A percentile compares a stretch with the other conserved stretches of the same genome.
These are phyloP conservation scores for Chenopodium quinoa DNA, from an alignment of 148 eudicot genomes.

Conservation along the genomic window DNA sequence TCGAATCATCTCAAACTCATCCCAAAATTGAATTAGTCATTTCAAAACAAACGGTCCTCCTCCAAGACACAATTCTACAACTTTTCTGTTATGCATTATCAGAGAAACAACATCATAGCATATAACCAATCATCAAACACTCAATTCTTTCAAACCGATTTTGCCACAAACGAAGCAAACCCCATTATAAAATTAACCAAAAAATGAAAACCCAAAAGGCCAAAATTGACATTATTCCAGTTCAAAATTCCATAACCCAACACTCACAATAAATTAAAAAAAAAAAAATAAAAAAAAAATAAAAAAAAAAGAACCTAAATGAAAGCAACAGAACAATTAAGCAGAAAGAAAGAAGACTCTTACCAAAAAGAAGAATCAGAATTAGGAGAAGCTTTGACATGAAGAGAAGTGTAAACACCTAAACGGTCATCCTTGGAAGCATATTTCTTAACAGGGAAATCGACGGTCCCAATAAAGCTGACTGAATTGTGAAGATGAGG, in stretches of 20 bases:
- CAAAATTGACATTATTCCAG: not conserved
- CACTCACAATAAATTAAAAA: too few species aligned
- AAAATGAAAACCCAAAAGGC: too few species aligned
- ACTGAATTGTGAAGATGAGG: conserved; percentile 31
- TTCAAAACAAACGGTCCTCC: not conserved
- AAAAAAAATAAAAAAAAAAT: too few species aligned
- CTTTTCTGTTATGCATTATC: not conserved
- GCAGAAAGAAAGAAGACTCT: not conserved
- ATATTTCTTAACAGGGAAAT: conserved; percentile 12
- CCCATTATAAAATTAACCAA: too few species aligned
- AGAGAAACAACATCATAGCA: not conserved
- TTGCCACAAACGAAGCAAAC: not conserved
- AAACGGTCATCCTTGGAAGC: not conserved
- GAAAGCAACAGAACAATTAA: too few species aligned
- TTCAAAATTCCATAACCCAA: not conserved
- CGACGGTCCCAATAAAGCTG: conserved; percentile 46
- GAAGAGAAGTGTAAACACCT: conserved; percentile 36
- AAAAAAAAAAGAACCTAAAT: not conserved
- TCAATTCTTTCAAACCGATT: too few species aligned
- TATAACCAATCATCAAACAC: too few species aligned
- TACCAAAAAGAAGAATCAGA: conserved; percentile 24
- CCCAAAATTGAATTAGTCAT: not conserved
- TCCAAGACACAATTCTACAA: not conserved
- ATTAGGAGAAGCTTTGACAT: conserved; percentile 21
- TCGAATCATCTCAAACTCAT: too few species aligned